Conservation (phyloP, 1,284 basidiomycete genomes). For the Cystobasidiaceae sp. region DNA sequence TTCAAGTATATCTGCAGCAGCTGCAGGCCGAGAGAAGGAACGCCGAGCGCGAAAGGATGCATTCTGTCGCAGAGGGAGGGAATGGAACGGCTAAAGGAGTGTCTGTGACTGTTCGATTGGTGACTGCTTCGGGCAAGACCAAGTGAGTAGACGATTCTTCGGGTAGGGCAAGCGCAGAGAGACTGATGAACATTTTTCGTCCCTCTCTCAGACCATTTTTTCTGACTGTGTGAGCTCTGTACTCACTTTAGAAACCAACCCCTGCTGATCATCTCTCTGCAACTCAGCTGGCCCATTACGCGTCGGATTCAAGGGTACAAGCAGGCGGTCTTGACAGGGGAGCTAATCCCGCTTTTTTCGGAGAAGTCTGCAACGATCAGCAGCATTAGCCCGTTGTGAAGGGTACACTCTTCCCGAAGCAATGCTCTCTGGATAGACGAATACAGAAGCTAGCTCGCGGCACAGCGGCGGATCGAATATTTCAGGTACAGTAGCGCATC, state of each 20-base stretch:
- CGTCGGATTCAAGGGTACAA: not conserved
- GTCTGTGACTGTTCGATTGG: not conserved
- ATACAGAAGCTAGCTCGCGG: too few species aligned
- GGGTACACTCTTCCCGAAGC: too few species aligned
- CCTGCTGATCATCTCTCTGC: too few species aligned
- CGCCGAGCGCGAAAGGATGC: not conserved
- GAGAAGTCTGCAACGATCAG: not conserved
- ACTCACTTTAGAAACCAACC: too few species aligned
- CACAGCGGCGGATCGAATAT: too few species aligned
- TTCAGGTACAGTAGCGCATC: too few species aligned
- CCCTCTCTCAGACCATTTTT: too few species aligned
- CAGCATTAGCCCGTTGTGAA: slow-evolving; percentile 1
- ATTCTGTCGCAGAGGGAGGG: not conserved
- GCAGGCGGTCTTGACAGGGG: slow-evolving; percentile 1
- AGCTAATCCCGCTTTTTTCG: not conserved
- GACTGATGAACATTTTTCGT: too few species aligned
- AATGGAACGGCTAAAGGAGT: not conserved
- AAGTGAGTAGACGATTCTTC: not conserved
- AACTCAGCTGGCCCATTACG: not conserved
- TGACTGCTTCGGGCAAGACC: not conserved
- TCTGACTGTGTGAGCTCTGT: too few species aligned
- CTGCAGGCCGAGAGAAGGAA: not conserved
- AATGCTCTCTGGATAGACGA: too few species aligned
- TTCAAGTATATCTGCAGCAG: not conserved
- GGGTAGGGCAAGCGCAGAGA: too few species aligned